Conservation (phyloP, 129 eudicot species). For the Tanacetum coccineum region DNA sequence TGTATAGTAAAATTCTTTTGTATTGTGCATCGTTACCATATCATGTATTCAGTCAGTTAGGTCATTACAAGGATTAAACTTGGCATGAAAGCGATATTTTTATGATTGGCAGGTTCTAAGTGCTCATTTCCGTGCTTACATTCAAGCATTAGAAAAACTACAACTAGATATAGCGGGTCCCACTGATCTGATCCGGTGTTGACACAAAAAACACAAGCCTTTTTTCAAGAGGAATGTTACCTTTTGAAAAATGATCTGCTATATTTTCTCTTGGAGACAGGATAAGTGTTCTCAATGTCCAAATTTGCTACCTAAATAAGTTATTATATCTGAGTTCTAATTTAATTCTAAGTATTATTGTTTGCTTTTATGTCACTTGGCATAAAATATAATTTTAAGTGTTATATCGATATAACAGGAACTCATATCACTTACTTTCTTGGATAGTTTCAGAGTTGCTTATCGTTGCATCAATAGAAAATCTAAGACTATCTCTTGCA, state of each 20-base stretch:
- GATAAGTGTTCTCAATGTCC: conserved; percentile 83
- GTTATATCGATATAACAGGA: too few species aligned
- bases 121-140: conserved; percentile 93
- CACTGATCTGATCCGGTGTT: conserved; percentile 84
- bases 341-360: background rate
- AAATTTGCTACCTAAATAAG: background rate
- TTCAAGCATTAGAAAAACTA: conserved; percentile 87
- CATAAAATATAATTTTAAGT: too few species aligned
- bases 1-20: background rate
- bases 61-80: background rate
- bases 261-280: conserved; percentile 96
- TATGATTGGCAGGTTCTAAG: conserved; percentile 69
- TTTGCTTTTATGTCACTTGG: too few species aligned
- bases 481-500: too few species aligned
- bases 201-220: conserved; percentile 86
- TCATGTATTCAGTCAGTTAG: background rate
- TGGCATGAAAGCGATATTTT: background rate
- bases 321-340: background rate
- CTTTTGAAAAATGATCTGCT: conserved; percentile 90
- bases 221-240: conserved; percentile 85
- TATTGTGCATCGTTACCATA: background rate
- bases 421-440: too few species aligned
- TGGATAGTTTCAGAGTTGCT: too few species aligned
- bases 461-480: too few species aligned
- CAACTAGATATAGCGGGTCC: conserved; percentile 92